A percentile compares a stretch with the other conserved stretches of the same genome.
These are phyloP conservation scores for Chromosphaera perkinsii DNA, from an alignment of 208 protist genomes.

Conservation along the genomic window DNA sequence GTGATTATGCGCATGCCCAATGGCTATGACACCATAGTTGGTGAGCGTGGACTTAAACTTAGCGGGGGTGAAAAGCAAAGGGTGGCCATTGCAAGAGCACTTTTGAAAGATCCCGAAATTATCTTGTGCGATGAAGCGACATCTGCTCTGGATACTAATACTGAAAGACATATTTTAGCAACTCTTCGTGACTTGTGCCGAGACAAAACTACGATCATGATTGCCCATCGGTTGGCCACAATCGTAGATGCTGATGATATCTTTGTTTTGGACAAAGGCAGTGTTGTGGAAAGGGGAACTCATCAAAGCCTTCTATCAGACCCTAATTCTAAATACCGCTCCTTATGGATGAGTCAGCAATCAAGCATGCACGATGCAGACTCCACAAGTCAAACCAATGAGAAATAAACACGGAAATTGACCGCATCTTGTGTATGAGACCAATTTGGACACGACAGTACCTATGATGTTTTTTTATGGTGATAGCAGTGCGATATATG, in stretches of 20 bases:
- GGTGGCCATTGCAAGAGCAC: slow-evolving; percentile 58
- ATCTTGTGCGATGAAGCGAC: slow-evolving; percentile 68
- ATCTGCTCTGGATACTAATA: slow-evolving; percentile 54
- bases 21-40: slow-evolving; percentile 55
- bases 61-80: slow-evolving; percentile 68
- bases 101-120: slow-evolving; percentile 48
- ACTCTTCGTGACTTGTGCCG: slow-evolving; percentile 23
- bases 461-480: no score
- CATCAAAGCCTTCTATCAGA: slow-evolving; percentile 42
- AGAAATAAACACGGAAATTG: no score
- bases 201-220: slow-evolving; percentile 45
- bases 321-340: not conserved
- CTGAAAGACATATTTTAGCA: slow-evolving; percentile 52
- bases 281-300: slow-evolving; percentile 46
- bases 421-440: no score
- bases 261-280: slow-evolving; percentile 46
- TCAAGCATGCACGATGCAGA: no score
- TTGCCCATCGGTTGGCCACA: slow-evolving; percentile 53
- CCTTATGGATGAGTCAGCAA: slow-evolving; percentile 10
- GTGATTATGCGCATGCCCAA: slow-evolving; percentile 45
- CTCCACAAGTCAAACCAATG: no score
- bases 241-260: slow-evolving; percentile 52
- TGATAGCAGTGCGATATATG: no score
- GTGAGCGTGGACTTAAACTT: slow-evolving; percentile 63
- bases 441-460: no score